Base-by-base conservation (phyloP, 140 eudicot genomes). In the Stevia rebaudiana region DNA sequence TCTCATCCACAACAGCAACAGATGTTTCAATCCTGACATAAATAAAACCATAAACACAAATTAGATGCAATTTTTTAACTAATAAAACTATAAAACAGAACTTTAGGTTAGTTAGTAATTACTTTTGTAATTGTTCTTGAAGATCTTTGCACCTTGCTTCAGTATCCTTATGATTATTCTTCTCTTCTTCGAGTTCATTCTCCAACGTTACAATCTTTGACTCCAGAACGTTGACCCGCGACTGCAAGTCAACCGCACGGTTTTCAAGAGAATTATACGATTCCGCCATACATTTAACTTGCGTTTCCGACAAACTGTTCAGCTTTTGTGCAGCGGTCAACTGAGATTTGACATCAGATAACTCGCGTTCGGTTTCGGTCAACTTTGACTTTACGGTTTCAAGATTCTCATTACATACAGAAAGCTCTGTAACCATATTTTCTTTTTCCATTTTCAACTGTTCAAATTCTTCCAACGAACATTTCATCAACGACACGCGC, bases 271-370 rank as follows among this genome's bases (percentile, higher is more conserved):
- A 81, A 21, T 88, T 88, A 73, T 94, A 94, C 8, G 99, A 85
- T 70, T 94, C 99, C 2, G 95, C 88, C 99, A 94, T 94, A 61
- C 99, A 94, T 78, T 94, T 94, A 28, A 94, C 90, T 72, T 94
- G 99, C 12, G 97, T 94, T 80, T 94, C 99, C 10, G 94, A 87
- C 85, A 94, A 79, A 51, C 95, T 69, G 57, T 94, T 88, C 21
- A 60, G 49, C 67, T 86, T 88, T 58, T 74, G 88, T 49, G 97
- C 87, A 50, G 90, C 79, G 18, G 89, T 63, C 65, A 94, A 74
- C 73, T 88, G 94, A 64, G 94, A 81, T 78, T 76, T 86, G 47
- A 79, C 95, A 70, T 94, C 97, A 56, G 78, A 72, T 5, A 88
- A 73, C 37, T 69, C 49, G 21, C 66, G 75, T 75, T 88, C 99